Conservation (phyloP, 768 basidiomycete species). For the Hemileccinum impolitum region DNA sequence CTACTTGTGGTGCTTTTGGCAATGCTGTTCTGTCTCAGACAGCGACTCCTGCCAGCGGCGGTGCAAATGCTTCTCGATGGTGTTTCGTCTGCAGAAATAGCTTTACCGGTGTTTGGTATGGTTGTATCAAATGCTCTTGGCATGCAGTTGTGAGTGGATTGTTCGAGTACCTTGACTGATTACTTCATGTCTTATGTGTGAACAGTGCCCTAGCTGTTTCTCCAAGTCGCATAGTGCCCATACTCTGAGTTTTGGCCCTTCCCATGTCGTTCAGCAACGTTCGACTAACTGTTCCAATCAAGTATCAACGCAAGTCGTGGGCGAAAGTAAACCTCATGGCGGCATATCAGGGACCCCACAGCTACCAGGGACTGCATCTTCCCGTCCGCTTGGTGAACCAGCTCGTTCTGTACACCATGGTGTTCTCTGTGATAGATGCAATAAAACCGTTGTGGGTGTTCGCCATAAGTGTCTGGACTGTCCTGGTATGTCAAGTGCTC, state of each 20-base stretch:
- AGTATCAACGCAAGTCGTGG: background rate
- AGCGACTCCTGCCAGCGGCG: background rate
- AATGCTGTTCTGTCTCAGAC: background rate
- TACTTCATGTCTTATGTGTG: slow-evolving; percentile 6
- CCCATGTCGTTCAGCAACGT: slow-evolving; percentile 26
- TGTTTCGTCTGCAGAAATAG: slow-evolving; percentile 31
- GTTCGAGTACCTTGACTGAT: background rate
- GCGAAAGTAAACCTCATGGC: background rate
- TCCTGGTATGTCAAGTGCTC: slow-evolving; percentile 41
- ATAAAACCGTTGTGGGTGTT: slow-evolving; percentile 53
- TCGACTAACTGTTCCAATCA: background rate
- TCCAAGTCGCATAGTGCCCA: slow-evolving; percentile 25
- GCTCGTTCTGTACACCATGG: slow-evolving; percentile 44
- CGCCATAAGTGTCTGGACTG: slow-evolving; percentile 84
- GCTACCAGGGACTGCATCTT: background rate
- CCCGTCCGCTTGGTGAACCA: background rate
- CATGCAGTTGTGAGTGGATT: slow-evolving; percentile 26
- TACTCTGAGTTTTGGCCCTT: slow-evolving; percentile 31
- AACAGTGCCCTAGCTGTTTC: slow-evolving; percentile 28
- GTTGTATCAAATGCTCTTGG: slow-evolving; percentile 32
- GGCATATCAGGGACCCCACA: background rate
- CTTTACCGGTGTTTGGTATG: slow-evolving; percentile 28
- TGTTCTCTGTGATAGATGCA: slow-evolving; percentile 67
- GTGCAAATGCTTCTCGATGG: slow-evolving; percentile 11
- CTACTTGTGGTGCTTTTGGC: background rate